These are phyloP conservation scores for Lojkania enalia DNA, from an alignment of 2,329 filamentous ascomycete species.

Conservation along the genomic window DNA sequence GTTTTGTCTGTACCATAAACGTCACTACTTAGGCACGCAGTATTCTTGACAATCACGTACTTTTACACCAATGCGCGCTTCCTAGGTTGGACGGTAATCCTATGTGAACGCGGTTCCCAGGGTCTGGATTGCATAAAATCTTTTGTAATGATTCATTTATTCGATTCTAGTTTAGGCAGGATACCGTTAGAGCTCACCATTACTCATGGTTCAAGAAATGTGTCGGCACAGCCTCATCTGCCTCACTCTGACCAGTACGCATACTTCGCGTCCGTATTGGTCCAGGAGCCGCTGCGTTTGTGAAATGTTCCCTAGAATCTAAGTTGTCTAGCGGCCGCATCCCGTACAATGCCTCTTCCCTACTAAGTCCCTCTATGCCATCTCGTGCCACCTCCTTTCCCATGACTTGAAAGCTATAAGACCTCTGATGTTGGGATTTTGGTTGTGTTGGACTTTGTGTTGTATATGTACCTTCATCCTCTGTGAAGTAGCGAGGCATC, in stretches of 20 bases:
- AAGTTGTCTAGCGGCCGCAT: constrained; percentile 19
- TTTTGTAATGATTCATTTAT: too few species aligned
- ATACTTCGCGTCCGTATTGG: constrained; percentile 15
- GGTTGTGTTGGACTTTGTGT: constrained; percentile 14
- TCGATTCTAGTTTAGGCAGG: too few species aligned
- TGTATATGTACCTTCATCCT: constrained; percentile 11
- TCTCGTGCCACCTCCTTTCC: constrained; percentile 9
- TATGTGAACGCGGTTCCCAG: too few species aligned
- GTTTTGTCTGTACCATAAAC: too few species aligned
- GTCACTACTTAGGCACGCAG: too few species aligned
- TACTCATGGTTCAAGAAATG: constrained; percentile 22
- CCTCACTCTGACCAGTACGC: constrained; percentile 22
- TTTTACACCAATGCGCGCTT: too few species aligned
- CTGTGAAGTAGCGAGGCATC: constrained; percentile 35
- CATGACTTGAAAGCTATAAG: constrained; percentile 8
- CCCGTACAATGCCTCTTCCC: constrained; percentile 18
- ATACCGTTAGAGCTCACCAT: too few species aligned
- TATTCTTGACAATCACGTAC: too few species aligned
- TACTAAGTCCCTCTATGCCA: constrained; percentile 5
- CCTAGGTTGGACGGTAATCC: too few species aligned
- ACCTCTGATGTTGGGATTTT: constrained; percentile 8
- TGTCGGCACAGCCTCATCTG: constrained; percentile 19
- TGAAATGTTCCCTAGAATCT: constrained; percentile 20
- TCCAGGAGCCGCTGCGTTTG: background rate
- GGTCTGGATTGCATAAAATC: too few species aligned